Percentiles rank a stretch among this genome's conserved stretches.
These are phyloP conservation scores for Boletellus sp. DNA, from an alignment of 1,284 basidiomycete genomes.

Conservation along the genomic window DNA sequence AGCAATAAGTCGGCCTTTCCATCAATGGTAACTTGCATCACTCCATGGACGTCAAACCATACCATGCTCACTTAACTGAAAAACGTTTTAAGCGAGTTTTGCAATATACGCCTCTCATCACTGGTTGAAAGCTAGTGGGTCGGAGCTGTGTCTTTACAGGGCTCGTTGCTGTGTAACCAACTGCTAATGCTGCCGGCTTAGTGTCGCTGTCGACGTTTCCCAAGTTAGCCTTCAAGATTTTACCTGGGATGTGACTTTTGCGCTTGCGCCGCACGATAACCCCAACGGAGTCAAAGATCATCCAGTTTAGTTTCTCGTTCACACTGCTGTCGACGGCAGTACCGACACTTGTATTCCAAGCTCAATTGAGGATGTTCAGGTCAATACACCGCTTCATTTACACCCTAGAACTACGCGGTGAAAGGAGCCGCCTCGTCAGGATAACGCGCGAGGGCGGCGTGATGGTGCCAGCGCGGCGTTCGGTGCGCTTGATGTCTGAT, in stretches of 20 bases:
- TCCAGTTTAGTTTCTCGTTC: background rate
- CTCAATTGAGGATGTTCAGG: conserved; percentile 5
- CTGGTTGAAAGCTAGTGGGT: conserved; percentile 16
- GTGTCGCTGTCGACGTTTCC: conserved; percentile 8
- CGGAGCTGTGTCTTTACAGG: conserved; percentile 14
- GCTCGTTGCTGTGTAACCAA: conserved; percentile 17
- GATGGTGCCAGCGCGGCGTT: conserved; percentile 12
- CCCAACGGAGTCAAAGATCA: conserved; percentile 12
- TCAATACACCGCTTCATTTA: conserved; percentile 9
- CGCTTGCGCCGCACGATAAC: conserved; percentile 3
- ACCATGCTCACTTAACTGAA: conserved; percentile 11
- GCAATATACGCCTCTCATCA: conserved; percentile 5
- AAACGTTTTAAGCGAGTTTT: conserved; percentile 21
- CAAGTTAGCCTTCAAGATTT: conserved; percentile 2
- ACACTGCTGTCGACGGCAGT: conserved; percentile 3
- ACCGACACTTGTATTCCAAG: background rate
- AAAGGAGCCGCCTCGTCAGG: conserved; percentile 6
- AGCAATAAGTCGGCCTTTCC: conserved; percentile 34
- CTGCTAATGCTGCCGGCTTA: conserved; percentile 10
- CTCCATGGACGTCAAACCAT: conserved; percentile 9
- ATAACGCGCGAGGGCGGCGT: conserved; percentile 12
- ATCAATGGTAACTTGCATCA: conserved; percentile 16
- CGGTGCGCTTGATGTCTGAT: conserved; percentile 15
- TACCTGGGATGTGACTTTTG: conserved; percentile 1
- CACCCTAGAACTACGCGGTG: conserved; percentile 1